Percentiles rank a stretch among this genome's conserved stretches.
Evolutionary conservation across 495 filamentous ascomycete species (phyloP).

Genomic region (Aspergillus carlsbadensis): DNA sequence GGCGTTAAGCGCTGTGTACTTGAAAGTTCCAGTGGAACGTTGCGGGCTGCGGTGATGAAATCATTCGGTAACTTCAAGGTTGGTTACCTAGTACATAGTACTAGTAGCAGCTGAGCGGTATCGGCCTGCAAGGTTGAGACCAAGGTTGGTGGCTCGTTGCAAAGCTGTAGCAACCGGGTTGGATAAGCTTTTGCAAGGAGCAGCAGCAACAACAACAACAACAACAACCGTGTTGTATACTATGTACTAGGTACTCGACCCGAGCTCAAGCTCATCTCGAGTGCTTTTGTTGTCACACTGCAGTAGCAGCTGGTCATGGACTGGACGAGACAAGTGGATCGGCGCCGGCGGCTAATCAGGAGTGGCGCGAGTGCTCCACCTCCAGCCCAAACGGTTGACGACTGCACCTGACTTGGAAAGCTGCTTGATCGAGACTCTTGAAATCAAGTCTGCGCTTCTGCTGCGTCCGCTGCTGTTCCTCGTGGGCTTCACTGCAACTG

Average conservation of each 20-base stretch:
- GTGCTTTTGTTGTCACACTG: no score
- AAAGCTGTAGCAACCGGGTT: no score
- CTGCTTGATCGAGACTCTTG: conserved; percentile 8
- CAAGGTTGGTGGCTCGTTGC: no score
- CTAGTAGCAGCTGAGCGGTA: no score
- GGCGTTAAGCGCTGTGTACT: not conserved
- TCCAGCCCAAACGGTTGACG: not conserved
- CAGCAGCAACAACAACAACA: no score
- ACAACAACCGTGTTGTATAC: no score
- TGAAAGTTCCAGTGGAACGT: conserved; percentile 14
- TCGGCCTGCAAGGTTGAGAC: not conserved
- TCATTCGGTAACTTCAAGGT: conserved; percentile 34
- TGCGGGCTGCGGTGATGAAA: conserved; percentile 33
- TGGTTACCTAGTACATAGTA: conserved; percentile 15
- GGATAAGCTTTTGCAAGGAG: no score
- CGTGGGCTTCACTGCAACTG: conserved; percentile 1
- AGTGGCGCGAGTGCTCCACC: not conserved
- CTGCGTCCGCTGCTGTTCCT: not conserved
- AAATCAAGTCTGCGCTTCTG: conserved; percentile 8
- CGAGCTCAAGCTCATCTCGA: no score
- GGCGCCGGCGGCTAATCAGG: not conserved
- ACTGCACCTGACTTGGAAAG: conserved; percentile 7
- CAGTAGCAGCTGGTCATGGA: not conserved
- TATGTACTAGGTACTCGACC: no score
- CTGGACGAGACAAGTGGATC: conserved; percentile 1